Evolutionary conservation across 768 basidiomycete species (phyloP).

Genomic region (Thelephora ganbajun): DNA sequence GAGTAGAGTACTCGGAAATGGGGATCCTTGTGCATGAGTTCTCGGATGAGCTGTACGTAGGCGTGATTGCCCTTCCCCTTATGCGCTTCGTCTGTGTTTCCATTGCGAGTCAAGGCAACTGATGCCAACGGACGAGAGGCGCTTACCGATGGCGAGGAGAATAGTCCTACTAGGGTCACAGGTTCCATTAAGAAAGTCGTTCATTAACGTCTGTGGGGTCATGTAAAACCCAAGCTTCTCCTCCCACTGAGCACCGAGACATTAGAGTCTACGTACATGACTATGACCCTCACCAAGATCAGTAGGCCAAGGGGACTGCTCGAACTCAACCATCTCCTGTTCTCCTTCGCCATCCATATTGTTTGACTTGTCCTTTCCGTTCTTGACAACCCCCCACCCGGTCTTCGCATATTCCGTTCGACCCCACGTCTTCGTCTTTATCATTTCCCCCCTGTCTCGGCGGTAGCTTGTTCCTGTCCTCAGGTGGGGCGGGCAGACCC

Average conservation of each 20-base stretch:
- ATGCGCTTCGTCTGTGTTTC: slow-evolving; percentile 76
- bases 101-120: neutral
- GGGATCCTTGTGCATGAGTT: slow-evolving; percentile 87
- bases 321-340: slow-evolving; percentile 66
- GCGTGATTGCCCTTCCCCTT: slow-evolving; percentile 88
- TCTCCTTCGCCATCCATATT: slow-evolving; percentile 31
- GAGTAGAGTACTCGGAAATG: slow-evolving; percentile 82
- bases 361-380: slow-evolving; percentile 39
- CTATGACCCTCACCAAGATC: slow-evolving; percentile 29
- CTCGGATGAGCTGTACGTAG: slow-evolving; percentile 80
- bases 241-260: slow-evolving; percentile 39
- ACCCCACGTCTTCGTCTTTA: slow-evolving; percentile 80
- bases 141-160: slow-evolving; percentile 73
- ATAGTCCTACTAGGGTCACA: slow-evolving; percentile 74
- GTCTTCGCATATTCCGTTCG: slow-evolving; percentile 77
- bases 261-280: neutral
- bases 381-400: slow-evolving; percentile 43
- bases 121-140: neutral
- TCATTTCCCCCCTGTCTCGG: slow-evolving; percentile 6
- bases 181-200: slow-evolving; percentile 61
- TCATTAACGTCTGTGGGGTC: slow-evolving; percentile 90
- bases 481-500: neutral
- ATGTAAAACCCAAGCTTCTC: slow-evolving; percentile 86
- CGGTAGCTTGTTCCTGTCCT: slow-evolving; percentile 2
- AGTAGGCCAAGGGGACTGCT: slow-evolving; percentile 76